Conservation (phyloP, 352 stramenopile species). For the Pythium diclinum region DNA sequence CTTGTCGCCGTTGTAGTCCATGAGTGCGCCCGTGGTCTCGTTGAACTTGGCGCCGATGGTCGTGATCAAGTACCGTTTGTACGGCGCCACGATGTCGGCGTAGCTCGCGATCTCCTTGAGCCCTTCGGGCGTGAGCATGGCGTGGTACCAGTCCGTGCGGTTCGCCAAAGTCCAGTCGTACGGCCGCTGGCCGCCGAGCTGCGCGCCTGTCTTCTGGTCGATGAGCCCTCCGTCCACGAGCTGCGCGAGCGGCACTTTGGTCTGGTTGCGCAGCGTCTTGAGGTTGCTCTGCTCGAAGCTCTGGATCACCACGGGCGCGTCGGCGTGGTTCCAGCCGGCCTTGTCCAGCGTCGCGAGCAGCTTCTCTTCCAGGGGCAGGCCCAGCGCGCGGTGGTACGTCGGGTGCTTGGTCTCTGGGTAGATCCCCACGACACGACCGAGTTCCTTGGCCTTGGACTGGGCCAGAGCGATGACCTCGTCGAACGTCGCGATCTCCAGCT, state of each 20-base stretch:
- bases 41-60: slow-evolving; percentile 37
- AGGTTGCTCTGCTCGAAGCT: slow-evolving; percentile 71
- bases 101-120: slow-evolving; percentile 63
- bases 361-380: slow-evolving; percentile 67
- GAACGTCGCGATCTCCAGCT: slow-evolving; percentile 87
- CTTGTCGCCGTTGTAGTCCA: slow-evolving; percentile 10
- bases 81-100: slow-evolving; percentile 59
- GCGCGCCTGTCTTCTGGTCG: slow-evolving; percentile 45
- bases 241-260: slow-evolving; percentile 73
- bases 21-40: slow-evolving; percentile 29
- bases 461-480: slow-evolving; percentile 83
- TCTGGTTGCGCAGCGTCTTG: slow-evolving; percentile 49
- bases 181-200: slow-evolving; percentile 38
- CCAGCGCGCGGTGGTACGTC: slow-evolving; percentile 59
- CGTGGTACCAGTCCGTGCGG: slow-evolving; percentile 40
- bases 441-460: slow-evolving; percentile 48
- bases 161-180: slow-evolving; percentile 64
- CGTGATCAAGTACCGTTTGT: slow-evolving; percentile 77
- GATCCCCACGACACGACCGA: slow-evolving; percentile 62
- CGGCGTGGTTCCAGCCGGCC: slow-evolving; percentile 56
- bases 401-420: slow-evolving; percentile 87
- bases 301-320: slow-evolving; percentile 61
- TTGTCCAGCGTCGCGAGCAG: slow-evolving; percentile 63
- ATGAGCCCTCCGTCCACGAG: slow-evolving; percentile 52
- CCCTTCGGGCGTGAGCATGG: slow-evolving; percentile 42